phyloP scores from a whole-genome alignment of 768 basidiomycete species.

The Naganishia randhawae region DNA sequence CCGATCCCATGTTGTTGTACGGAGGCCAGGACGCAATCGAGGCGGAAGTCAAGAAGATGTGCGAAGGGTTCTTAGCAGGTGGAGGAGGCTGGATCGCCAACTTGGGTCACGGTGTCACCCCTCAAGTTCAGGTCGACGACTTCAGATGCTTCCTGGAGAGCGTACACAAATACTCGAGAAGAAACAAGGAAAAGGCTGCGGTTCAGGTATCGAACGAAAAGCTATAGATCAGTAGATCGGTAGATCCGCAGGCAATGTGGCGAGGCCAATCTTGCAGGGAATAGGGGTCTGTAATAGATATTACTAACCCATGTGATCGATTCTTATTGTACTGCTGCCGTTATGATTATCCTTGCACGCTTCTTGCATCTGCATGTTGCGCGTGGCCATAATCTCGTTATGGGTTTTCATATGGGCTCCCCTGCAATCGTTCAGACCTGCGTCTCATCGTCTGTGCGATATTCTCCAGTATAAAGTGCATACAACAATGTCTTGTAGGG shows the following conservation, averaged over 20 bases:
- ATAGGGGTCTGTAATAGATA: neutral
- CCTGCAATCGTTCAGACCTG: too few species aligned
- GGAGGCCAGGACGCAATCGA: conserved; percentile 85
- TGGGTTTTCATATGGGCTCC: too few species aligned
- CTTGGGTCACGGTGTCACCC: conserved; percentile 94
- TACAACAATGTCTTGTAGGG: too few species aligned
- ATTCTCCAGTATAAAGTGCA: too few species aligned
- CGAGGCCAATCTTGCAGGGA: neutral
- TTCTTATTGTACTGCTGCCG: too few species aligned
- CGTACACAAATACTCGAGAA: conserved; percentile 46
- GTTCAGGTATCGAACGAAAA: conserved; percentile 3
- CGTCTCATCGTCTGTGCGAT: too few species aligned
- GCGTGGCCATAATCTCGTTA: too few species aligned
- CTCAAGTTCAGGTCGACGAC: conserved; percentile 90
- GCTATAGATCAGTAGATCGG: neutral
- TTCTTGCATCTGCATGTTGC: too few species aligned
- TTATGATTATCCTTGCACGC: too few species aligned
- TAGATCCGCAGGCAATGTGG: neutral
- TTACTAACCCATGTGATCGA: too few species aligned
- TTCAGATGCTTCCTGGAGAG: conserved; percentile 87
- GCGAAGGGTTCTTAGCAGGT: conserved; percentile 63
- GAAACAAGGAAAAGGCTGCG: conserved; percentile 9
- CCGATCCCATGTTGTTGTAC: conserved; percentile 82
- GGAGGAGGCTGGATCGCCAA: conserved; percentile 91
- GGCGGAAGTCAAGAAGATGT: conserved; percentile 74